These are phyloP conservation scores for Rhizopogon vinicolor DNA, from an alignment of 768 basidiomycete genomes.

Conservation along the genomic window DNA sequence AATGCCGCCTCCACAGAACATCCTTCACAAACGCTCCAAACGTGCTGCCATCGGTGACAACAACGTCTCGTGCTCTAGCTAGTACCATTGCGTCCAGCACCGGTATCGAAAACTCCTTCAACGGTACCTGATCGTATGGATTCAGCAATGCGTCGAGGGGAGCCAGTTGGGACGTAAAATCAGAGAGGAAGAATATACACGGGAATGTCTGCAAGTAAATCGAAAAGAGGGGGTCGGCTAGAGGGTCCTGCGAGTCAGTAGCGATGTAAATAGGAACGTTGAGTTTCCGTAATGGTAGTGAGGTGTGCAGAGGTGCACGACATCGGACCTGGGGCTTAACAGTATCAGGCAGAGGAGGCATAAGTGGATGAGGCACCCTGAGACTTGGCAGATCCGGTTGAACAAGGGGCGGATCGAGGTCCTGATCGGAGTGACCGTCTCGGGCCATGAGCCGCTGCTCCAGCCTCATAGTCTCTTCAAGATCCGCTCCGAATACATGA, in stretches of 20 bases:
- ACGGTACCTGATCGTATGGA: conserved; percentile 41
- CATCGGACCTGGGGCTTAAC: conserved; percentile 28
- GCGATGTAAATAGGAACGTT: conserved; percentile 65
- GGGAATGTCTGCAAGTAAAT: conserved; percentile 54
- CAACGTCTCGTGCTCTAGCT: conserved; percentile 49
- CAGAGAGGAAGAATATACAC: conserved; percentile 53
- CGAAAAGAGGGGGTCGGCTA: conserved; percentile 36
- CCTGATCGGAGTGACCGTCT: neutral
- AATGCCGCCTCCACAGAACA: conserved; percentile 60
- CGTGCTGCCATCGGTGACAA: conserved; percentile 72
- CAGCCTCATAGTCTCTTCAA: conserved; percentile 28
- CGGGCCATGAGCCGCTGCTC: conserved; percentile 11
- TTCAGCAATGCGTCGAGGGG: conserved; percentile 35
- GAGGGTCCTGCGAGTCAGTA: conserved; percentile 47
- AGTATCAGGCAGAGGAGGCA: conserved; percentile 17
- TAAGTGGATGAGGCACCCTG: conserved; percentile 21
- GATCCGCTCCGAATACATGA: conserved; percentile 38
- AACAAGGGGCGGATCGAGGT: conserved; percentile 14
- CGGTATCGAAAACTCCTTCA: conserved; percentile 49
- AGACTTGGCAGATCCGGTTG: conserved; percentile 14
- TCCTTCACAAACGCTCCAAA: conserved; percentile 68
- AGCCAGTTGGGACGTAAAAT: conserved; percentile 35
- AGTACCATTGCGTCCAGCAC: conserved; percentile 72
- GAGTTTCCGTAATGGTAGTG: conserved; percentile 29
- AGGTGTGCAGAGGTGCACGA: conserved; percentile 32